A percentile compares a stretch with the other conserved stretches of the same genome.
Conservation (phyloP, 2,329 filamentous ascomycete genomes). For the Diaporthe sp. region DNA sequence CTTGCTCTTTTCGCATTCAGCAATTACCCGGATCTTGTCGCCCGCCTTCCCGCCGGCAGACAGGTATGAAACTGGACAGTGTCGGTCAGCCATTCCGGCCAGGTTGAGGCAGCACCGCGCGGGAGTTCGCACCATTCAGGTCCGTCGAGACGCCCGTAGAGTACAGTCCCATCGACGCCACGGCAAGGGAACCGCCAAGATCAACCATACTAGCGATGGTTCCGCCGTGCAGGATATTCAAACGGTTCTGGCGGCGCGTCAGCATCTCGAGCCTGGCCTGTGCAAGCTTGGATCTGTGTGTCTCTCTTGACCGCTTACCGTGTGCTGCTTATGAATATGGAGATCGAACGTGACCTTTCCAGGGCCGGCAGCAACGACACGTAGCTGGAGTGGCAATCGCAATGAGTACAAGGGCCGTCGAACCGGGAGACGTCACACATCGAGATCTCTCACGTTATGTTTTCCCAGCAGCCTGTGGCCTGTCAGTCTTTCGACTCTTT, state of each 20-base stretch:
- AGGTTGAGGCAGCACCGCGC: background rate
- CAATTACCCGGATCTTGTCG: conserved; percentile 65
- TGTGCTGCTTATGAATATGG: conserved; percentile 79
- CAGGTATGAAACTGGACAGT: conserved; percentile 67
- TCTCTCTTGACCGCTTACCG: conserved; percentile 59
- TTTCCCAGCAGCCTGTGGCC: conserved; percentile 24
- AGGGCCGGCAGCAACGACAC: conserved; percentile 70
- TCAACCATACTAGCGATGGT: conserved; percentile 82
- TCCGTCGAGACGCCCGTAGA: conserved; percentile 74
- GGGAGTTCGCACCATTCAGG: conserved; percentile 60
- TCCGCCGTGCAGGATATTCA: conserved; percentile 81
- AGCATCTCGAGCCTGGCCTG: background rate
- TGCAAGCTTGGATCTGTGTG: background rate
- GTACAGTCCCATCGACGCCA: conserved; percentile 72
- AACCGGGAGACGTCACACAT: background rate
- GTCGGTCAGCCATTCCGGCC: background rate
- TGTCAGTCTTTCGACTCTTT: background rate
- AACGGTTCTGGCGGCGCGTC: conserved; percentile 69
- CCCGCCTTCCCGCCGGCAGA: conserved; percentile 67
- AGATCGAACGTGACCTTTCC: conserved; percentile 82
- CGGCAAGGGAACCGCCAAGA: conserved; percentile 72
- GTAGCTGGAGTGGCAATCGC: conserved; percentile 60
- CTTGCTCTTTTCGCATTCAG: conserved; percentile 71
- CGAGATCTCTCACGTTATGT: conserved; percentile 23
- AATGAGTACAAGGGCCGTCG: background rate